phyloP scores from a whole-genome alignment of 371 early-diverging fungal genomes.

The Rhizopus arrhizus region DNA sequence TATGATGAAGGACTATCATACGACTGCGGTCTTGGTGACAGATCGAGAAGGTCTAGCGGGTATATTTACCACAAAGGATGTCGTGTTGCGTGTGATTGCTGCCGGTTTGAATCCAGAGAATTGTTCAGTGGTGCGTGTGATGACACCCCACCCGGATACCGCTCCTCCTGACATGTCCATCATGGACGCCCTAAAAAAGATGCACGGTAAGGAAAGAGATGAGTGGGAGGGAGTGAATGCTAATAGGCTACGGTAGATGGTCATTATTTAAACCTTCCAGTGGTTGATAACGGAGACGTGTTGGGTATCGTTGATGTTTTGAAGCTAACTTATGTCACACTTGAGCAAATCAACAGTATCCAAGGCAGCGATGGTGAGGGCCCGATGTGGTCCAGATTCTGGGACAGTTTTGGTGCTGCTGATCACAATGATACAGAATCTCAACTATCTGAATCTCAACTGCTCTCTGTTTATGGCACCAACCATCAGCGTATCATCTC shows the following conservation, averaged over 20 bases:
- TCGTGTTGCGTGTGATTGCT: conserved; percentile 93
- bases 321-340: conserved; percentile 77
- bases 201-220: conserved; percentile 63
- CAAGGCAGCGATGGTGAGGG: conserved; percentile 44
- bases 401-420: conserved; percentile 51
- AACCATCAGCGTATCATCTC: conserved; percentile 29
- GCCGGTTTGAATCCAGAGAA: conserved; percentile 83
- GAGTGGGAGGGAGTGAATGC: no score
- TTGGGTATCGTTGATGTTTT: conserved; percentile 90
- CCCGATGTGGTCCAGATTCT: conserved; percentile 57
- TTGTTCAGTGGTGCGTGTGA: conserved; percentile 86
- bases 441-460: conserved; percentile 40
- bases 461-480: conserved; percentile 18
- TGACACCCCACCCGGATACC: conserved; percentile 94
- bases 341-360: conserved; percentile 61
- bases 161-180: conserved; percentile 75
- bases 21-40: conserved; percentile 87
- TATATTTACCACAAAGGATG: conserved; percentile 87
- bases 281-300: conserved; percentile 69
- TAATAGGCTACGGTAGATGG: conserved; percentile 40
- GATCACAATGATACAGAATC: conserved; percentile 42
- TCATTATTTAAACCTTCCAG: conserved; percentile 88
- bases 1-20: conserved; percentile 79
- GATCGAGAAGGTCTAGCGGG: conserved; percentile 77
- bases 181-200: conserved; percentile 85